A percentile compares a stretch with the other conserved stretches of the same genome.
These are phyloP conservation scores for Globisporangium carolinianum DNA, from an alignment of 352 stramenopile genomes.

Conservation along the genomic window DNA sequence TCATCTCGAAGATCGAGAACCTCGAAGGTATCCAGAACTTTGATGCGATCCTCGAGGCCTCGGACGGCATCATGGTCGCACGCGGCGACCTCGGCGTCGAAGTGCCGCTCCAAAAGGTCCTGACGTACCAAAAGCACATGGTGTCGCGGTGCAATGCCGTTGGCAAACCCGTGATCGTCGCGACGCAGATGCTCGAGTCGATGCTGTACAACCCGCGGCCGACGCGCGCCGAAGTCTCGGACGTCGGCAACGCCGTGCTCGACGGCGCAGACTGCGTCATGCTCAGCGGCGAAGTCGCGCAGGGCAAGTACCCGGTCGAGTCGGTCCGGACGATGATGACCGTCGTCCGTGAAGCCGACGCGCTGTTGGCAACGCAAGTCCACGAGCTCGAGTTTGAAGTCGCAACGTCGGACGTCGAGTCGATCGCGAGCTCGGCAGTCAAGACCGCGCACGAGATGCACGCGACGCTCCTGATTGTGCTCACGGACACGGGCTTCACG, in stretches of 20 bases:
- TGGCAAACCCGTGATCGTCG: constrained; percentile 84
- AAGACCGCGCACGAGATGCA: constrained; percentile 84
- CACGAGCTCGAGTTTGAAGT: constrained; percentile 62
- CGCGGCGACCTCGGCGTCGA: constrained; percentile 90
- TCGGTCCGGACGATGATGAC: constrained; percentile 92
- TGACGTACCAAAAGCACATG: constrained; percentile 89
- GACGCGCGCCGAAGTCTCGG: constrained; percentile 81
- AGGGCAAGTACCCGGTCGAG: constrained; percentile 87
- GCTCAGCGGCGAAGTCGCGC: constrained; percentile 78
- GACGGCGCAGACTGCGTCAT: constrained; percentile 85
- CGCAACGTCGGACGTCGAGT: constrained; percentile 73
- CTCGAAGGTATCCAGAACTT: constrained; percentile 92
- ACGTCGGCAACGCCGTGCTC: constrained; percentile 85
- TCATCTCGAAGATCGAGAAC: constrained; percentile 98
- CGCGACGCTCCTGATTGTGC: constrained; percentile 78
- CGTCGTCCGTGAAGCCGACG: constrained; percentile 86
- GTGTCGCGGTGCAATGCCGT: constrained; percentile 78
- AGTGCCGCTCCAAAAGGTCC: constrained; percentile 81
- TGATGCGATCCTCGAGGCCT: constrained; percentile 92
- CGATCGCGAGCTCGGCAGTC: constrained; percentile 72
- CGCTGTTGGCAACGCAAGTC: constrained; percentile 46
- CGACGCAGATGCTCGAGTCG: constrained; percentile 87
- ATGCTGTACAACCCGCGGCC: constrained; percentile 86
- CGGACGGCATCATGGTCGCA: constrained; percentile 94
- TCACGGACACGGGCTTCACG: constrained; percentile 78